Percentiles rank a stretch among this genome's conserved stretches.
Conservation (phyloP, 192 early-diverging fungal species). For the Linnemannia schmuckeri region DNA sequence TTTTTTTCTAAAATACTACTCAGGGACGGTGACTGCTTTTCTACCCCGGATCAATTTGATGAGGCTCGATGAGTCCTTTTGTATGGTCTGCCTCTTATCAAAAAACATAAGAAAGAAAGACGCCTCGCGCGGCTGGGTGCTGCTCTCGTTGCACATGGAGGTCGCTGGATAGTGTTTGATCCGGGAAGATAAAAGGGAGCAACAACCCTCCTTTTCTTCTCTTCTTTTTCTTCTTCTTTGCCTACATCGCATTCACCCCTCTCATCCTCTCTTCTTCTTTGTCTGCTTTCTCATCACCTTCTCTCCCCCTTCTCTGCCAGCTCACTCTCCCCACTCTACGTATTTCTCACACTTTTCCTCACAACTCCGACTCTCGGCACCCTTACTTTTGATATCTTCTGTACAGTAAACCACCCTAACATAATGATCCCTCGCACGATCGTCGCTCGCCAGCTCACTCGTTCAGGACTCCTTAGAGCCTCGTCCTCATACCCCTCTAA, state of each 20-base stretch:
- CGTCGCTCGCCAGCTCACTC: constrained; percentile 17
- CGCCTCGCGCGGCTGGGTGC: background rate
- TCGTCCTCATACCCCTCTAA: constrained; percentile 18
- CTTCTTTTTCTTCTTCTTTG: background rate
- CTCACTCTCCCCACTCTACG: background rate
- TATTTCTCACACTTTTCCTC: background rate
- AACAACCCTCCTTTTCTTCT: background rate
- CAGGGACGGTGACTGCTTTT: background rate
- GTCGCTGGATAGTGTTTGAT: background rate
- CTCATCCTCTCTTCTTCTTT: background rate
- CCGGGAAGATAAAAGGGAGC: constrained; percentile 1
- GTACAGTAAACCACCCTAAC: background rate
- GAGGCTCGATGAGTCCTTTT: constrained; percentile 1
- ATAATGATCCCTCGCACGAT: constrained; percentile 37
- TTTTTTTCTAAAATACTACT: background rate
- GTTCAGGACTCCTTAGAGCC: constrained; percentile 32
- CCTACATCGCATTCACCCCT: background rate
- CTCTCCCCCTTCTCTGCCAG: constrained; percentile 6
- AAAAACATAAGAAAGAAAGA: background rate
- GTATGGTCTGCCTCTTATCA: background rate
- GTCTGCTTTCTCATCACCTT: background rate
- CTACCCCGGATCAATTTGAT: background rate
- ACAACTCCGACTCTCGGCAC: background rate
- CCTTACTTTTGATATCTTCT: background rate
- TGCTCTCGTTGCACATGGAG: constrained; percentile 4